Evolutionary conservation across 2,329 filamentous ascomycete genomes (phyloP), one percentile per base, ranked within the genome.

Genomic region (Nemania abortiva): DNA sequence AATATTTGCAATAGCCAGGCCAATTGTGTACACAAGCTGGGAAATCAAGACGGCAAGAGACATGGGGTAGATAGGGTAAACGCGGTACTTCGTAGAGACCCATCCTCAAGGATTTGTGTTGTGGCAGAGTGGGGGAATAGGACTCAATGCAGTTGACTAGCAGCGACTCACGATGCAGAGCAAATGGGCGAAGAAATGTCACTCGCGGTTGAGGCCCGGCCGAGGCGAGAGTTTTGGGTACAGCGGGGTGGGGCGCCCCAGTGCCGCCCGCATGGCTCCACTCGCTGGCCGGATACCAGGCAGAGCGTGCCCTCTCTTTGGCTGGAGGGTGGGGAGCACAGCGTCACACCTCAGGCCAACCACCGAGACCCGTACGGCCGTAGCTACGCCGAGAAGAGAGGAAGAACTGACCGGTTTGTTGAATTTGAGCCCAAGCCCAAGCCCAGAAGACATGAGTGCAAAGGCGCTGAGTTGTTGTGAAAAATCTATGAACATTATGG

Each of bases 71-170:
- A 52, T 52, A 52, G 52, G 60, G 61, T 54, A 63, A 68, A 68
- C 47, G 61, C 49, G 59, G 49, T 63, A 60, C 63, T 56, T 63
- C 29, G 60, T 49, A 56, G 31, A 60, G 50, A 66, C 59, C 59
- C 49, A 27, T 70, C 57, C 50, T 70, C 69, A 70, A 69, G 57
- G 58, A 54, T 71, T 63, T 66, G 60, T 64, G 58, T 63, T 66
- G 60, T 64, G 58, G 50, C 63, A 47, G 53, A 62, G 70, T 55
- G 66, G 65, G 61, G 66, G 47, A 37, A 50, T 5, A 47, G 37
- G 50, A 58, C 52, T 63, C 20, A 55, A 37, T 66, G 57, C 31
- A 60, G 57, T 58, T 39, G 47, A 58, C 58, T 68, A 56, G 63
- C 55, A 66, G 63, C 53, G 62, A 66, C 52, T 71, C 52, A 69